Evolutionary conservation across 2,329 filamentous ascomycete species (phyloP).

Genomic region (Scortechinia acanthostroma): DNA sequence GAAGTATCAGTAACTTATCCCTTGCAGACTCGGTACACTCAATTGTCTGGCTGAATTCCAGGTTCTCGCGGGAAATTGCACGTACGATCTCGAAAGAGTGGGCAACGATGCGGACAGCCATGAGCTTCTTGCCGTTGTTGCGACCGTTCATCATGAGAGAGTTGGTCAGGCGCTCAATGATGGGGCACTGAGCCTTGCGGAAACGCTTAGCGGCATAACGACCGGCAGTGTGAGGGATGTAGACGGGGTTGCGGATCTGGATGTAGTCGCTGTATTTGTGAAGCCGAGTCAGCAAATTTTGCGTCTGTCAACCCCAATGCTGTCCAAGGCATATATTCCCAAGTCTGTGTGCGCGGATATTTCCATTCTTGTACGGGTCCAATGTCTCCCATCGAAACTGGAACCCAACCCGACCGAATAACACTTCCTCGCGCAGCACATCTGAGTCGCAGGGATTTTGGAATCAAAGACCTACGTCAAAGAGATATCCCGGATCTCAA

Average conservation of each 20-base stretch:
- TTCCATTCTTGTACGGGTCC: too few species aligned
- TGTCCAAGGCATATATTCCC: too few species aligned
- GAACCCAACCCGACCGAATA: too few species aligned
- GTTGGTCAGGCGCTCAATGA: slow-evolving; percentile 99
- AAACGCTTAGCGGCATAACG: slow-evolving; percentile 99
- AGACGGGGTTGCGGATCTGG: slow-evolving; percentile 97
- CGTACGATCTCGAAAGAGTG: slow-evolving; percentile 99
- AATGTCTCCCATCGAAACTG: too few species aligned
- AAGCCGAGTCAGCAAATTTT: slow-evolving; percentile 17
- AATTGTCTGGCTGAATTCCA: too few species aligned
- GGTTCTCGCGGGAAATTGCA: too few species aligned
- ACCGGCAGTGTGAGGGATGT: slow-evolving; percentile 96
- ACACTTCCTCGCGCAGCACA: too few species aligned
- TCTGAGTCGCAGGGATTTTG: slow-evolving; percentile 5
- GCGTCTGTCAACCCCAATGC: too few species aligned
- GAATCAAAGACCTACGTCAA: slow-evolving; percentile 82
- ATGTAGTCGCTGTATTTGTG: slow-evolving; percentile 80
- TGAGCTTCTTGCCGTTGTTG: slow-evolving; percentile 99
- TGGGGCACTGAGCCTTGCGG: slow-evolving; percentile 99
- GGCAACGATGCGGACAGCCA: slow-evolving; percentile 98
- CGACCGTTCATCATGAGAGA: slow-evolving; percentile 99
- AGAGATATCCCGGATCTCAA: slow-evolving; percentile 99
- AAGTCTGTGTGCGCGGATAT: too few species aligned
- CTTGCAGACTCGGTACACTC: neutral
- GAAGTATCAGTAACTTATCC: slow-evolving; percentile 9